Percentiles rank a stretch among this genome's conserved stretches.
These are phyloP conservation scores for Calophaca sinica DNA, from an alignment of 306 rosid species.

Conservation along the genomic window DNA sequence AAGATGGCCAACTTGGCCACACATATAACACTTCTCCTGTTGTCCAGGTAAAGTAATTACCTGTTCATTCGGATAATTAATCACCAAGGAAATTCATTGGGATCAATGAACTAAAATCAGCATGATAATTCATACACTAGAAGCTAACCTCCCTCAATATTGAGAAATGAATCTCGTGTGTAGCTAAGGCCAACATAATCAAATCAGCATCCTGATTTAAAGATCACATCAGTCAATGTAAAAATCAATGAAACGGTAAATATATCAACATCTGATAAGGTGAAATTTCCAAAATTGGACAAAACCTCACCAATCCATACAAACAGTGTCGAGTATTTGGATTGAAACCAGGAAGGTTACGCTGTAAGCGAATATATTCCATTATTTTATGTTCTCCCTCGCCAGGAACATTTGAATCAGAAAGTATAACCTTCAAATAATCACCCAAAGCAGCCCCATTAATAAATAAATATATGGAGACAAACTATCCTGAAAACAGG, in stretches of 20 bases:
- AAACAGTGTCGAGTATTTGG: slow-evolving; percentile 90
- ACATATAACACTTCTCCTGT: slow-evolving; percentile 82
- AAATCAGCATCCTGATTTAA: slow-evolving; percentile 91
- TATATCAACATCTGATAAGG: background rate
- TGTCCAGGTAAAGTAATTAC: slow-evolving; percentile 87
- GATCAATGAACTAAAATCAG: slow-evolving; percentile 42
- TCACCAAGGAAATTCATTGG: slow-evolving; percentile 44
- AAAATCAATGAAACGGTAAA: slow-evolving; percentile 13
- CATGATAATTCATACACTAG: slow-evolving; percentile 34
- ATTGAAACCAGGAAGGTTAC: slow-evolving; percentile 81
- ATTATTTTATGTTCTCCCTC: slow-evolving; percentile 99
- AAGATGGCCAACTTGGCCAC: slow-evolving; percentile 96
- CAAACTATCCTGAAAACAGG: slow-evolving; percentile 58
- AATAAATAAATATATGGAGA: slow-evolving; percentile 55
- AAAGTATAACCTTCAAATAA: slow-evolving; percentile 95
- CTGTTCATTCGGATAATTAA: slow-evolving; percentile 55
- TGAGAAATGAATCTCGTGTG: slow-evolving; percentile 95
- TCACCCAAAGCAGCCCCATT: slow-evolving; percentile 66
- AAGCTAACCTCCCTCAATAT: slow-evolving; percentile 93
- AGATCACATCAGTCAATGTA: slow-evolving; percentile 30
- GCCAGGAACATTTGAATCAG: slow-evolving; percentile 96
- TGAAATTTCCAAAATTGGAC: slow-evolving; percentile 32
- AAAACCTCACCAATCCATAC: slow-evolving; percentile 87
- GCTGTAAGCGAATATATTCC: slow-evolving; percentile 82
- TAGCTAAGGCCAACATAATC: slow-evolving; percentile 91